phyloP scores from a whole-genome alignment of 2,329 filamentous ascomycete species.

The Pseudocercospora macadamiae region DNA sequence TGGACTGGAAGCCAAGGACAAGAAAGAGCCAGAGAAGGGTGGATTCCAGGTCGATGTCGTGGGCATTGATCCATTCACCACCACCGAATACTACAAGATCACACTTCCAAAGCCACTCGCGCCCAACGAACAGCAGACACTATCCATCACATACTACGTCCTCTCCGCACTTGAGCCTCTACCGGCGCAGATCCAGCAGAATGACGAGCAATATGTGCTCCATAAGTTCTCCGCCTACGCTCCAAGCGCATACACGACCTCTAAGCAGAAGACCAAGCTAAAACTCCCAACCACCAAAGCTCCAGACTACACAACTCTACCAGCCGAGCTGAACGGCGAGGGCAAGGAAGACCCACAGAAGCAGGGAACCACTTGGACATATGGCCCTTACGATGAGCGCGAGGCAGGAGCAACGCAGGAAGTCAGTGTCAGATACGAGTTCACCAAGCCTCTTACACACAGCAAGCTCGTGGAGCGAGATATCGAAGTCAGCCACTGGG shows the following conservation, averaged over 20 bases:
- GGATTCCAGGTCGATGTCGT: conserved; percentile 70
- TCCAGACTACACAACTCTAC: conserved; percentile 74
- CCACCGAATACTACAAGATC: conserved; percentile 77
- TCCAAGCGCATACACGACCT: conserved; percentile 79
- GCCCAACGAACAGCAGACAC: conserved; percentile 76
- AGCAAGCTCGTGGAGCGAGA: conserved; percentile 81
- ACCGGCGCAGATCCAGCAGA: conserved; percentile 80
- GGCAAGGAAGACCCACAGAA: conserved; percentile 73
- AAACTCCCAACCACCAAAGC: conserved; percentile 80
- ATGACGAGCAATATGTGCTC: conserved; percentile 81
- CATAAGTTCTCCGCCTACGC: conserved; percentile 86
- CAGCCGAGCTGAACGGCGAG: conserved; percentile 58
- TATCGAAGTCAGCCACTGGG: conserved; percentile 96
- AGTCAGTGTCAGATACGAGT: conserved; percentile 86
- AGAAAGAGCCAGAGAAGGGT: conserved; percentile 72
- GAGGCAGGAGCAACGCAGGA: conserved; percentile 75
- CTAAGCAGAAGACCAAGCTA: conserved; percentile 96
- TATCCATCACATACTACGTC: conserved; percentile 83
- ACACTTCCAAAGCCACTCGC: conserved; percentile 75
- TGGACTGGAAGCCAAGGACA: conserved; percentile 88
- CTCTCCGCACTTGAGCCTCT: conserved; percentile 79
- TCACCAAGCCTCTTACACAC: conserved; percentile 87
- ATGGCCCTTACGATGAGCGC: conserved; percentile 83
- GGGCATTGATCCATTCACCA: conserved; percentile 55
- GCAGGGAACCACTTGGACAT: conserved; percentile 82